Conservation (phyloP, 108 stramenopile genomes). For the Cylindrotheca fusiformis region DNA sequence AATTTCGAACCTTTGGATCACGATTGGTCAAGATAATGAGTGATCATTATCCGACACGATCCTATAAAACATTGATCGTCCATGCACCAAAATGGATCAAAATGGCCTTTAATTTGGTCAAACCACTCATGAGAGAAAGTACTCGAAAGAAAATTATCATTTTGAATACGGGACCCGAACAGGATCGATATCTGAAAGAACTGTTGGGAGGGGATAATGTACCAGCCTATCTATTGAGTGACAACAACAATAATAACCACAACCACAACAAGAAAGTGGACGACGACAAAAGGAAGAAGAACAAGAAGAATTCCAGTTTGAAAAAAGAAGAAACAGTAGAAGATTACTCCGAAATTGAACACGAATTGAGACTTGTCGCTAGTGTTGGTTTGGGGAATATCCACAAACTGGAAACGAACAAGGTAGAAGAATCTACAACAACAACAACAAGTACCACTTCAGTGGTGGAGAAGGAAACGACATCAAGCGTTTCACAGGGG, state of each 20-base stretch:
- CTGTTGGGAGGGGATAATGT: constrained; percentile 41
- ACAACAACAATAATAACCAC: too few relatives aligned
- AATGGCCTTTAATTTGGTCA: constrained; percentile 53
- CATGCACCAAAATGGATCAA: constrained; percentile 78
- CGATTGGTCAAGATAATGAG: constrained; percentile 61
- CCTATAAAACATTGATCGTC: constrained; percentile 62
- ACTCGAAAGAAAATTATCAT: constrained; percentile 75
- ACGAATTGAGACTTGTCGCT: background rate
- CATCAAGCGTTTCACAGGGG: too few relatives aligned
- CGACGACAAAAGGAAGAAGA: background rate
- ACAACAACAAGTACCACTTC: too few relatives aligned
- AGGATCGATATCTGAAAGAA: constrained; percentile 49
- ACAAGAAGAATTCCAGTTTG: background rate
- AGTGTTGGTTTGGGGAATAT: constrained; percentile 1
- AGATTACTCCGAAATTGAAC: background rate
- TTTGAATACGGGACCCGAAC: constrained; percentile 39
- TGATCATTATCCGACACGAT: constrained; percentile 63
- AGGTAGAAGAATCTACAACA: too few relatives aligned
- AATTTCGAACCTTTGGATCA: constrained; percentile 54
- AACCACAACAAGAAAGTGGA: too few relatives aligned
- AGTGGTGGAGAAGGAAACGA: background rate
- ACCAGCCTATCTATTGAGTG: background rate
- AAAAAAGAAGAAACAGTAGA: background rate
- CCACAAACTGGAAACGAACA: too few relatives aligned
- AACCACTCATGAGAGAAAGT: constrained; percentile 63